Base-by-base conservation (phyloP, 768 basidiomycete species). In the Leccinum obscurum region DNA sequence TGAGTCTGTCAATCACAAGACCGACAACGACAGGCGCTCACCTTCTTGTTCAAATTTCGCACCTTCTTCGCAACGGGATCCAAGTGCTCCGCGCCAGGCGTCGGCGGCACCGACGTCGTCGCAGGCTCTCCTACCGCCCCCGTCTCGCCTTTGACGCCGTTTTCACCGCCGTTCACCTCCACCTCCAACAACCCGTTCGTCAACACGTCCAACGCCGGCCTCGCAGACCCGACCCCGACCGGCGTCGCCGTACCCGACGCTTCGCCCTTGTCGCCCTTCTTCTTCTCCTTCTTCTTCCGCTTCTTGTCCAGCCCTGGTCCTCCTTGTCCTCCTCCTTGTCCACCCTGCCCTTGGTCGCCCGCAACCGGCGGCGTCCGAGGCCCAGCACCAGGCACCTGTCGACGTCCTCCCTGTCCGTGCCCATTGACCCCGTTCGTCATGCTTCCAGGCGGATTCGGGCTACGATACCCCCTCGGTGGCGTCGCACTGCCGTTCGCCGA, bases 11-110 rank as follows among this genome's bases (percentile, higher is more conserved):
- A 37, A 35, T 37, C 52, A 37, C 32, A 22, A 30, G 20, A 17
- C 34, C 52, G 20, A 35, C 13, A 11, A 22, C 35, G 9, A 34
- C 34, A 24, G 20, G 32, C 17, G 2, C 61, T 15, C 44, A 90
- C 95, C 88, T 97, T 99, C 83, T 99, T 99, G 72, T 85, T 92
- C 74, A 99, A 69, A 73, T 97, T 98, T 67, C 97, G 82, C 52
- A 90, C 84, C 83, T 96, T 98, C 86, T 98, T 99, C 52, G 92
- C 90, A 51, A 80, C 73, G 4, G 92, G 84, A 72, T 97, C 95
- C 59, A 91, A 75, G n/a, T 78, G 78, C 17, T 87, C 88, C 22
- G 72, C 75, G 2, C 80, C 83, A 37, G 89, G 82, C 26, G 85
- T 86, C 1, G 78, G 73, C 11, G 86, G 84, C 26, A 81, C 77